Percentiles rank a stretch among this genome's conserved stretches.
Conservation (phyloP, 1,139 yeast genomes). For the Lodderomyces parapsilosis region DNA sequence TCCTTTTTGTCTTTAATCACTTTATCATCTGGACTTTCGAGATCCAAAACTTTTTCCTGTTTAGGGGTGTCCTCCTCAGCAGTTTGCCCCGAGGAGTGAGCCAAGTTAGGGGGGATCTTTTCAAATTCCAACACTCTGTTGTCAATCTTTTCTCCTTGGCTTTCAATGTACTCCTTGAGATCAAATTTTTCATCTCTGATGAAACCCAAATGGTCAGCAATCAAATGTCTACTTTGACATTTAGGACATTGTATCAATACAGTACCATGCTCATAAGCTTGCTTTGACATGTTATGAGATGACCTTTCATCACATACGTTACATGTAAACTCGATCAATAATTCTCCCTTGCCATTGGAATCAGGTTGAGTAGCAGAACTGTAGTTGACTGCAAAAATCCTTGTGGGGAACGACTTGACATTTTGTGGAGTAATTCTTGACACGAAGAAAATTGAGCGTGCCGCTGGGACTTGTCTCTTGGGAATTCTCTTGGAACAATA, state of each 20-base stretch:
- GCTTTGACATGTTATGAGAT: conserved; percentile 84
- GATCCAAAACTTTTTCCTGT: conserved; percentile 15
- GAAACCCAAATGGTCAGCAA: conserved; percentile 87
- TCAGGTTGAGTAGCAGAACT: conserved; percentile 2
- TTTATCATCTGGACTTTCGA: conserved; percentile 14
- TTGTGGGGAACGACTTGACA: background rate
- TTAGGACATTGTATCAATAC: conserved; percentile 91
- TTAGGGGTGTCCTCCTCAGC: conserved; percentile 56
- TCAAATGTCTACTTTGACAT: conserved; percentile 82
- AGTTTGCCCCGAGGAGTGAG: conserved; percentile 49
- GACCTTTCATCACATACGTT: conserved; percentile 83
- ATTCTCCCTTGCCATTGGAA: conserved; percentile 15
- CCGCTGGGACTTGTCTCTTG: background rate
- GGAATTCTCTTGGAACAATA: background rate
- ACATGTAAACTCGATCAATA: conserved; percentile 91
- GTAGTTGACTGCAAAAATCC: conserved; percentile 1
- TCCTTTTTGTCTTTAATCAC: conserved; percentile 6
- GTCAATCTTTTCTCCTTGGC: conserved; percentile 73
- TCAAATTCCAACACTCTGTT: conserved; percentile 68
- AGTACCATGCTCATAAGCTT: conserved; percentile 84
- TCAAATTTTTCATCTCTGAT: conserved; percentile 75
- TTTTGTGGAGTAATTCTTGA: background rate
- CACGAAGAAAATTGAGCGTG: background rate
- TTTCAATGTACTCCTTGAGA: conserved; percentile 73
- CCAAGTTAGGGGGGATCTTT: conserved; percentile 67